phyloP scores from a whole-genome alignment of 345 rosid species.

The Dovyalis caffra region DNA sequence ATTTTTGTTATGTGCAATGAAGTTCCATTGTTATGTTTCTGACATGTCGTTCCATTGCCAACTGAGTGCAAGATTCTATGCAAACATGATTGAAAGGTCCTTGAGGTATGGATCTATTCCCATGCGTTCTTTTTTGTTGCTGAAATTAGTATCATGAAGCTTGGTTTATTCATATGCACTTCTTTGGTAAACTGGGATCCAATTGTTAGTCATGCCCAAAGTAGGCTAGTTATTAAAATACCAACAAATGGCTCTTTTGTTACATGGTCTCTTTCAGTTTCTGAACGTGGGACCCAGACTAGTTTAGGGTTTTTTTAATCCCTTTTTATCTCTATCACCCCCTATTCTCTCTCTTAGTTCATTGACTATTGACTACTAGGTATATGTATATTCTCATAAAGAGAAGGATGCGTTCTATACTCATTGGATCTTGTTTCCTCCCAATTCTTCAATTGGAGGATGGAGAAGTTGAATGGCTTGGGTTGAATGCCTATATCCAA shows the following conservation, averaged over 20 bases:
- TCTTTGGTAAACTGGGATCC: not conserved
- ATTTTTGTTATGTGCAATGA: conserved; percentile 80
- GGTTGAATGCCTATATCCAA: conserved; percentile 56
- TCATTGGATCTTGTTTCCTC: conserved; percentile 22
- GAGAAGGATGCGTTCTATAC: conserved; percentile 45
- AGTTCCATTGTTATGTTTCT: conserved; percentile 63
- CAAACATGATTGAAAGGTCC: conserved; percentile 45
- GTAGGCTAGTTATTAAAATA: not conserved
- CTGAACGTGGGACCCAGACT: not conserved
- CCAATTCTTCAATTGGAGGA: conserved; percentile 42
- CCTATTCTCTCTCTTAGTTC: not conserved
- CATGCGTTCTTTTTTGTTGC: not conserved
- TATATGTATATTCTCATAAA: conserved; percentile 50
- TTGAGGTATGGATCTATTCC: conserved; percentile 42
- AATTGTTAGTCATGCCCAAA: not conserved
- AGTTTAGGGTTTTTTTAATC: not conserved
- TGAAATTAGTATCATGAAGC: not conserved
- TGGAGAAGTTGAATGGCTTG: conserved; percentile 80
- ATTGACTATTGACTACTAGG: conserved; percentile 31
- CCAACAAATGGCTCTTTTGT: not conserved
- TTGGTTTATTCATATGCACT: not conserved
- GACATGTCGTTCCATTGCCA: conserved; percentile 55
- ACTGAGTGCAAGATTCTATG: conserved; percentile 30
- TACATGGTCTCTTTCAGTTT: not conserved
- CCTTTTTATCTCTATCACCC: not conserved